Percentiles rank a stretch among this genome's conserved stretches.
Conservation (phyloP, 2,329 filamentous ascomycete species). For the Fusarium lateritium region DNA sequence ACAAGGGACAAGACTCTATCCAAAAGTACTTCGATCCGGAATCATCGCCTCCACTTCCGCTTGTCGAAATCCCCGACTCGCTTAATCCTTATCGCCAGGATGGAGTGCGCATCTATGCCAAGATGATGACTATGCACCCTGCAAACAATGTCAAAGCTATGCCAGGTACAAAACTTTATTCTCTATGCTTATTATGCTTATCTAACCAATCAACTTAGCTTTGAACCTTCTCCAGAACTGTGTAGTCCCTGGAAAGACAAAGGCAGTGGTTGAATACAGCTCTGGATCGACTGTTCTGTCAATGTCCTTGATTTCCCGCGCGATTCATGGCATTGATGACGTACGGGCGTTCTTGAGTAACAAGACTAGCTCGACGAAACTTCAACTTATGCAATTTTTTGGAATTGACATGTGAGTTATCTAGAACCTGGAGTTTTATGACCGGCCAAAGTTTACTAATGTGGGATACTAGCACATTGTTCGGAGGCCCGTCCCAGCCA, state of each 20-base stretch:
- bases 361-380: conserved; percentile 68
- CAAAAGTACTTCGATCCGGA: conserved; percentile 73
- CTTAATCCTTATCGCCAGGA: conserved; percentile 71
- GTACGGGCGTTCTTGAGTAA: conserved; percentile 70
- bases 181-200: background rate
- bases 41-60: conserved; percentile 68
- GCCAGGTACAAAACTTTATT: conserved; percentile 59
- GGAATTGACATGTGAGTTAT: conserved; percentile 65
- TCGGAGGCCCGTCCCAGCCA: conserved; percentile 71
- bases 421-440: too few species aligned
- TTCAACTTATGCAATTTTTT: conserved; percentile 72
- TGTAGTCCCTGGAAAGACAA: conserved; percentile 55
- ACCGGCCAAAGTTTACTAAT: background rate
- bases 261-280: conserved; percentile 71
- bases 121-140: conserved; percentile 76
- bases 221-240: conserved; percentile 62
- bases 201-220: conserved; percentile 50
- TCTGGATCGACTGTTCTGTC: conserved; percentile 75
- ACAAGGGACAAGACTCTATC: conserved; percentile 69
- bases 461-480: conserved; percentile 61
- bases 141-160: conserved; percentile 76
- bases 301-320: conserved; percentile 68
- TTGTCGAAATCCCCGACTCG: conserved; percentile 71
- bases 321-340: conserved; percentile 66
- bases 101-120: conserved; percentile 75